These are phyloP conservation scores for Ligustrum vulgare DNA, from an alignment of 257 asterid genomes.

Conservation along the genomic window DNA sequence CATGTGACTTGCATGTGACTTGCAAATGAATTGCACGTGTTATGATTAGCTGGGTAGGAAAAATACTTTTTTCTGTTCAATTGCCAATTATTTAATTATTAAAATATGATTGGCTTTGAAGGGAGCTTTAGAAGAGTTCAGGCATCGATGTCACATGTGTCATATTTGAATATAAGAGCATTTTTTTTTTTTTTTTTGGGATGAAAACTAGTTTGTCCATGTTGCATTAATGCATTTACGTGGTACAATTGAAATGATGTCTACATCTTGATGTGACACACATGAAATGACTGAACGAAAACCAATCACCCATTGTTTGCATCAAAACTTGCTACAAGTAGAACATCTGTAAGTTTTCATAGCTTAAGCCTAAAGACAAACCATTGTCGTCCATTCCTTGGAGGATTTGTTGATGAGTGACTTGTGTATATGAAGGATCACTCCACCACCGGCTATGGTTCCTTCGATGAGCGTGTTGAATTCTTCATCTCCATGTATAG, in stretches of 20 bases:
- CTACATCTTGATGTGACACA: not conserved
- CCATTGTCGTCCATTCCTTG: slow-evolving; percentile 30
- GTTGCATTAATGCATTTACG: slow-evolving; percentile 8
- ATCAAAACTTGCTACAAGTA: slow-evolving; percentile 25
- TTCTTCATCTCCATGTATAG: slow-evolving; percentile 48
- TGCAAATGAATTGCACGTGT: no score
- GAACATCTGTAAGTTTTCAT: slow-evolving; percentile 17
- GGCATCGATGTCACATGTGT: no score
- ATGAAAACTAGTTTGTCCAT: slow-evolving; percentile 12
- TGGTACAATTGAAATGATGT: slow-evolving; percentile 7
- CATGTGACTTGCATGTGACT: no score
- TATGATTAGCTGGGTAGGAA: no score
- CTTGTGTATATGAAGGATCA: slow-evolving; percentile 52
- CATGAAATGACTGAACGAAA: slow-evolving; percentile 7
- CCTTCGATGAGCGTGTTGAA: slow-evolving; percentile 47
- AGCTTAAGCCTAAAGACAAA: slow-evolving; percentile 24
- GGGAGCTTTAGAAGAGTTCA: no score
- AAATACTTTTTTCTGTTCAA: no score
- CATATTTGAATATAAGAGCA: no score
- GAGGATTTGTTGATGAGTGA: slow-evolving; percentile 53
- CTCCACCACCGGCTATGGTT: slow-evolving; percentile 54
- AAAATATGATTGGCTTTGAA: no score
- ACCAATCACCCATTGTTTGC: slow-evolving; percentile 23
- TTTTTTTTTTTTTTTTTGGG: no score
- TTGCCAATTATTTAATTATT: no score